Conservation (phyloP, 1,284 basidiomycete species). For the Microstroma glucosiphilum region DNA sequence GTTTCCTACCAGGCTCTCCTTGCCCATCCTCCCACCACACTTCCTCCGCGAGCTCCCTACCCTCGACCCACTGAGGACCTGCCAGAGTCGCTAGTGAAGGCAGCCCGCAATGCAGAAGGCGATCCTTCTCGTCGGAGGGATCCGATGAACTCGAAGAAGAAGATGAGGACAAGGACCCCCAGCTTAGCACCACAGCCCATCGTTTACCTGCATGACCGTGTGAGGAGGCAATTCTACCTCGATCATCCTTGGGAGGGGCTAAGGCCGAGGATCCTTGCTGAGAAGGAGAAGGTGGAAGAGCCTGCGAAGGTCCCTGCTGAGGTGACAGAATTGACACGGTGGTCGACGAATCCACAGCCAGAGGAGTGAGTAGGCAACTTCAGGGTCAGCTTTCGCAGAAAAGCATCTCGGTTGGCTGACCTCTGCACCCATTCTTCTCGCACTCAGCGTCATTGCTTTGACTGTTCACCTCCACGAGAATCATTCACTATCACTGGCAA, state of each 20-base stretch:
- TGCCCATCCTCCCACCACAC: conserved; percentile 75
- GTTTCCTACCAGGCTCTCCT: conserved; percentile 80
- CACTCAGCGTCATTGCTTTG: conserved; percentile 69
- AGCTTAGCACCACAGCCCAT: conserved; percentile 62
- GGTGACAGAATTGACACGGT: conserved; percentile 11
- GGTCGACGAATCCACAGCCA: conserved; percentile 64
- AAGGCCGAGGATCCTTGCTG: conserved; percentile 70
- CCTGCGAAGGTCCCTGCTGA: conserved; percentile 7
- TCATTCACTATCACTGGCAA: conserved; percentile 64
- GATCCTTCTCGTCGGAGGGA: conserved; percentile 23
- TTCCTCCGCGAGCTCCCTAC: conserved; percentile 68
- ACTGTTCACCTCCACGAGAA: conserved; percentile 68
- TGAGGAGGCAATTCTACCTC: conserved; percentile 83
- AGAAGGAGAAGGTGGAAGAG: conserved; percentile 55
- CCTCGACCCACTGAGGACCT: conserved; percentile 54
- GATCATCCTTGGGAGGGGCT: conserved; percentile 96
- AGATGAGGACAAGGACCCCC: conserved; percentile 54
- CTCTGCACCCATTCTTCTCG: conserved; percentile 1
- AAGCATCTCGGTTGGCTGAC: background rate
- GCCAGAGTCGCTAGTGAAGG: conserved; percentile 12
- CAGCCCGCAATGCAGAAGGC: conserved; percentile 16
- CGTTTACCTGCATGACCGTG: conserved; percentile 74
- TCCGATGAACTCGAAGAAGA: conserved; percentile 31
- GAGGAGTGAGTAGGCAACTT: conserved; percentile 70
- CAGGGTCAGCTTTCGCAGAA: background rate